Base-by-base conservation (phyloP, 106 monocot species). In the Amphibolis antarctica region DNA sequence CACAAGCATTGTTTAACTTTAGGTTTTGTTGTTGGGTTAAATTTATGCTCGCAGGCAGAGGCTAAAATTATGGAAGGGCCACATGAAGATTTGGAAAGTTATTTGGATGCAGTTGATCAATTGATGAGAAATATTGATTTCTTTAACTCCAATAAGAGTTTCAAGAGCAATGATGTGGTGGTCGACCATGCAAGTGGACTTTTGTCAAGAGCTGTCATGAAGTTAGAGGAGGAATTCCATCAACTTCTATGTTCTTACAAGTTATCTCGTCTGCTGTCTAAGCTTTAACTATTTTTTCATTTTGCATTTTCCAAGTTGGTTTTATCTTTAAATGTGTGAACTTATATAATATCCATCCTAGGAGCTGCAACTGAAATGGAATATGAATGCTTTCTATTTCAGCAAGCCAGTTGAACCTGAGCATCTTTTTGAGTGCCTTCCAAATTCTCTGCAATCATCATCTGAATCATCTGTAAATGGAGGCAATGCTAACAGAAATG, bases 381-480 rank as follows among this genome's bases (percentile, higher is more conserved):
- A 9, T 22, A 43, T 56, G 24, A 51, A 12, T 69, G 59, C 1
- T 74, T 53, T 77, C 42, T 17, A 0, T 85, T 81, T 71, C 80
- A 94, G 94, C 79, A 89, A 89, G 47, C 79, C 86, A 14, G 67
- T 89, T 59, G 86, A 86, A 51, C 83, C 81, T 55, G 86, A 86
- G 23, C 76, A 57, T 28, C 77, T 89, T 63, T 79, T 81, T 67
- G 81, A 84, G 42, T 93, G 85, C 53, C 79, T 89, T 50, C 89
- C 93, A 1, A 86, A 71, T 47, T 63, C 78, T 18, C 72, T 86
- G 30, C 77, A 71, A 48, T 83, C 89, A 61, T 71, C 60, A 20
- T 59, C 69, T 21, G 69, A 48, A 48, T 65, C 78, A 52, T 66
- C 76, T 51, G 69, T 68, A 21, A 53, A 60, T 5, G 74, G 74